phyloP scores from a whole-genome alignment of 805 yeast species.

The Spathaspora sp. region DNA sequence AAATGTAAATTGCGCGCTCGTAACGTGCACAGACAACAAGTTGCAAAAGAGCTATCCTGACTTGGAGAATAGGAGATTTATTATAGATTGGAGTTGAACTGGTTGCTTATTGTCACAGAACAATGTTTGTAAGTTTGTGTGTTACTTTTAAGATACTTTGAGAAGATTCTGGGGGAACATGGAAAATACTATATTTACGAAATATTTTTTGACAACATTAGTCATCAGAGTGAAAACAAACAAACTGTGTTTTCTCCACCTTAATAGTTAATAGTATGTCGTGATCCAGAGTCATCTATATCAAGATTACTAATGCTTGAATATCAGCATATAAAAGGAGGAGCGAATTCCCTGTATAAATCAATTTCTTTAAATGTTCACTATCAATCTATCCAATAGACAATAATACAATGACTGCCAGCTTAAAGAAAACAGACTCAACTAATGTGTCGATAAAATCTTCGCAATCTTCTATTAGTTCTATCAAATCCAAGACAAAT shows the following conservation, averaged over 20 bases:
- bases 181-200: background rate
- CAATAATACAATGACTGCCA: background rate
- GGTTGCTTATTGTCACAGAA: no score
- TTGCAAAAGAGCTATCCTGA: no score
- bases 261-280: background rate
- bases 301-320: background rate
- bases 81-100: no score
- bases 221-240: background rate
- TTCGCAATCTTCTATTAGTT: constrained; percentile 3
- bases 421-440: constrained; percentile 6
- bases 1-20: background rate
- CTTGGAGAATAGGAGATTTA: no score
- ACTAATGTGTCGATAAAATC: constrained; percentile 6
- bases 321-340: background rate
- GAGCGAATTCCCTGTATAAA: background rate
- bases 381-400: background rate
- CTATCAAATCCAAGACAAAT: constrained; percentile 4
- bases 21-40: no score
- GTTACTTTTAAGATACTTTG: no score
- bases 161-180: no score
- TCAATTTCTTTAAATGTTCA: background rate
- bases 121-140: no score
- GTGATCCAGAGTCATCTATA: background rate
- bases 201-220: background rate
- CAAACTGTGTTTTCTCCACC: background rate